A percentile compares a stretch with the other conserved stretches of the same genome.
Evolutionary conservation across 2,329 filamentous ascomycete genomes (phyloP).

Genomic region (Penicillium hesseltinei): DNA sequence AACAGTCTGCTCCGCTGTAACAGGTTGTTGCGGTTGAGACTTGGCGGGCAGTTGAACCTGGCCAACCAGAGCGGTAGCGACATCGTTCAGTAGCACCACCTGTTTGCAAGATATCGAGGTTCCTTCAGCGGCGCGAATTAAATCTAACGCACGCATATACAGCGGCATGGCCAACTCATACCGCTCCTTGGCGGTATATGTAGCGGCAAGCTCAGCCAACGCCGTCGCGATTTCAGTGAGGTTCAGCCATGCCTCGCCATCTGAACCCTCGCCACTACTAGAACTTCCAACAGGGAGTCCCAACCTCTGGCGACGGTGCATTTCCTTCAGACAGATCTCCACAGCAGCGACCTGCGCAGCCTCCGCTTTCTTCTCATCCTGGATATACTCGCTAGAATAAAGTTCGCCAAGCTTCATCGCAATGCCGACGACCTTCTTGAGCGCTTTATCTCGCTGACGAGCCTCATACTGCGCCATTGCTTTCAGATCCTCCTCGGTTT

Average conservation of each 20-base stretch:
- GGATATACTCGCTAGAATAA: slow-evolving; percentile 73
- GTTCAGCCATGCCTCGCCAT: slow-evolving; percentile 37
- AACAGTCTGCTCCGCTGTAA: slow-evolving; percentile 62
- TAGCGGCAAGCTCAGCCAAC: slow-evolving; percentile 64
- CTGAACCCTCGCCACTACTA: slow-evolving; percentile 24
- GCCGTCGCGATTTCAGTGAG: slow-evolving; percentile 38
- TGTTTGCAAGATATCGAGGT: slow-evolving; percentile 66
- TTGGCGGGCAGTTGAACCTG: slow-evolving; percentile 30
- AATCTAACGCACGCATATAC: slow-evolving; percentile 76
- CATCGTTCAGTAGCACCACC: slow-evolving; percentile 67
- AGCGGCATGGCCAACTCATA: slow-evolving; percentile 81
- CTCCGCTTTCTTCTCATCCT: slow-evolving; percentile 71
- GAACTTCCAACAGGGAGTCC: slow-evolving; percentile 65
- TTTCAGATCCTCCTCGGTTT: slow-evolving; percentile 23
- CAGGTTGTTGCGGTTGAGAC: slow-evolving; percentile 26
- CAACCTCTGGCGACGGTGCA: slow-evolving; percentile 63
- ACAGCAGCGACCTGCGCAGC: slow-evolving; percentile 76
- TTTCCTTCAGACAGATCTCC: slow-evolving; percentile 73
- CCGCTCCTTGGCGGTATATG: slow-evolving; percentile 70
- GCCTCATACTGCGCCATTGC: slow-evolving; percentile 30
- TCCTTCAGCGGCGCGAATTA: slow-evolving; percentile 54
- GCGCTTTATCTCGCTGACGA: slow-evolving; percentile 60
- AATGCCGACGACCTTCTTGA: slow-evolving; percentile 72
- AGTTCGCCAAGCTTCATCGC: slow-evolving; percentile 82
- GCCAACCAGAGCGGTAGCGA: slow-evolving; percentile 47